A percentile compares a stretch with the other conserved stretches of the same genome.
Conservation (phyloP, 2,329 filamentous ascomycete species). For the Plectosphaerella sp. region DNA sequence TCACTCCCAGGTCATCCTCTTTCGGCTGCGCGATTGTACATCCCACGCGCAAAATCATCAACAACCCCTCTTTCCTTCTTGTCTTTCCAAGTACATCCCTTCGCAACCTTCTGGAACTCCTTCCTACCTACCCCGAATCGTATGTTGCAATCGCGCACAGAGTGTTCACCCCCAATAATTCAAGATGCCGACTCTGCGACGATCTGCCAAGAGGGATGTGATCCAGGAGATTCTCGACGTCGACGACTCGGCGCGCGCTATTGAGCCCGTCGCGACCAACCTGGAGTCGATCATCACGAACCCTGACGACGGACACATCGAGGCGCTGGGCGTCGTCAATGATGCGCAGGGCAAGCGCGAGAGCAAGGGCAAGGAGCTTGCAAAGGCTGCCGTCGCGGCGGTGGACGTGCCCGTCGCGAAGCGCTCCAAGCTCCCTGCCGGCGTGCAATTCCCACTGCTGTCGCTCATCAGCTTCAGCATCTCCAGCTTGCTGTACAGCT, state of each 20-base stretch:
- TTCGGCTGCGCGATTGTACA: slow-evolving; percentile 1
- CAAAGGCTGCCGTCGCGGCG: background rate
- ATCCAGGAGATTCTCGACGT: slow-evolving; percentile 4
- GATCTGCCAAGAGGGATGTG: slow-evolving; percentile 8
- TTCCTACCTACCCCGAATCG: background rate
- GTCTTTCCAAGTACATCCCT: background rate
- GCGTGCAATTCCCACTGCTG: slow-evolving; percentile 48
- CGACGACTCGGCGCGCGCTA: slow-evolving; percentile 9
- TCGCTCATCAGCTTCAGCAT: slow-evolving; percentile 54
- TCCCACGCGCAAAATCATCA: background rate
- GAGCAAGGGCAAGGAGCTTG: no score
- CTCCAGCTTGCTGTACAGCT: slow-evolving; percentile 60
- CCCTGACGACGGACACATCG: slow-evolving; percentile 7
- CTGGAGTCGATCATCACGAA: slow-evolving; percentile 10
- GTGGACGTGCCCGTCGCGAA: slow-evolving; percentile 3
- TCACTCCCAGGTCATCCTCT: background rate
- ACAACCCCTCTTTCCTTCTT: background rate
- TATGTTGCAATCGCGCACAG: no score
- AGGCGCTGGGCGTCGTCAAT: slow-evolving; percentile 11
- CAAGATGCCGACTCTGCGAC: slow-evolving; percentile 10
- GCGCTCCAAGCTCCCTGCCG: slow-evolving; percentile 33
- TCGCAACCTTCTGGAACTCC: background rate
- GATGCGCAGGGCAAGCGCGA: slow-evolving; percentile 5
- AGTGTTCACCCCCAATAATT: background rate
- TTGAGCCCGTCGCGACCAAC: slow-evolving; percentile 11